Percentiles rank a stretch among this genome's conserved stretches.
Conservation (phyloP, 2,329 filamentous ascomycete species). For the Pseudocercospora fijiensis region DNA sequence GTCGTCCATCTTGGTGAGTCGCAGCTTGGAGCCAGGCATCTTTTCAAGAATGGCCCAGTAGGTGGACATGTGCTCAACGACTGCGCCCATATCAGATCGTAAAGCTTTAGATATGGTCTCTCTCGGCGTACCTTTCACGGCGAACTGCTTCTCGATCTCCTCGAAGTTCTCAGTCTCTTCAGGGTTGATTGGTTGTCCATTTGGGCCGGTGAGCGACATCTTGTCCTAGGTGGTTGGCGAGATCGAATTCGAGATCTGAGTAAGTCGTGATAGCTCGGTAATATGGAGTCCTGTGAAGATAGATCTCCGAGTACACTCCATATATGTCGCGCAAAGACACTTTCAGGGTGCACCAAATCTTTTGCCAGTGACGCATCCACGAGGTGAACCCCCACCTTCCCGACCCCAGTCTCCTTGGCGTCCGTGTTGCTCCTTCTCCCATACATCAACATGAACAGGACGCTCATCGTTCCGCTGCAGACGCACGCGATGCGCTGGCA, state of each 20-base stretch:
- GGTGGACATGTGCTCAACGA: constrained; percentile 91
- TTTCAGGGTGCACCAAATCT: neutral
- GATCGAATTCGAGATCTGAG: neutral
- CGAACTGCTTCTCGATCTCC: constrained; percentile 97
- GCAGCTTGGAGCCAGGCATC: constrained; percentile 81
- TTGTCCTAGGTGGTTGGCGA: neutral
- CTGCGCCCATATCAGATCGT: constrained; percentile 41
- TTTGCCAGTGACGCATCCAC: neutral
- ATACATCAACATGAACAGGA: neutral
- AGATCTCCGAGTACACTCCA: neutral
- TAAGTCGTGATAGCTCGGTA: no score
- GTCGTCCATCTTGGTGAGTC: constrained; percentile 90
- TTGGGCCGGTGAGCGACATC: constrained; percentile 31
- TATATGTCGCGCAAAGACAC: neutral
- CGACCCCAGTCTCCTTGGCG: no score
- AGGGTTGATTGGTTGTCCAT: constrained; percentile 38
- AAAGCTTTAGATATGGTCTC: neutral
- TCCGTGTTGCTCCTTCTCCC: neutral
- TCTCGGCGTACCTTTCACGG: constrained; percentile 74
- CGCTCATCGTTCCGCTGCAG: neutral
- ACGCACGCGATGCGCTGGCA: neutral
- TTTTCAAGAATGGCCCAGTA: constrained; percentile 96
- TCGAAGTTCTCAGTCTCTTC: constrained; percentile 64
- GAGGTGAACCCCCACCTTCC: neutral
- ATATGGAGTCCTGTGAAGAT: neutral